These are phyloP conservation scores for Phytophthora nicotianae DNA, from an alignment of 352 stramenopile species.

Conservation along the genomic window DNA sequence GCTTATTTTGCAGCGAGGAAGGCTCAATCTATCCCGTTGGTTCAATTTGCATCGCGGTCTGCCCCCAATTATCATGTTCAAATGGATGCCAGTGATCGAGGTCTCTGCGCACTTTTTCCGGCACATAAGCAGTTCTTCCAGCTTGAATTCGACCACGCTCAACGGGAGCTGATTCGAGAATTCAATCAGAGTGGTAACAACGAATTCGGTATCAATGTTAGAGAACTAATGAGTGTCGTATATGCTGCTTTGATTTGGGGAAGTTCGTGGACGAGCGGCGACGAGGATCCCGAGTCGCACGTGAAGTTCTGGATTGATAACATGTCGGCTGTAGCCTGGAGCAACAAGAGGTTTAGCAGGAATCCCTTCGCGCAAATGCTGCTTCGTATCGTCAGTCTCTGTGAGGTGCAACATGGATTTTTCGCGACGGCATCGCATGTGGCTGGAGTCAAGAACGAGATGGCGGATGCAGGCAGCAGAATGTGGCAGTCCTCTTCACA, in stretches of 20 bases:
- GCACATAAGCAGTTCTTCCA: background rate
- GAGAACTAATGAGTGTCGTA: background rate
- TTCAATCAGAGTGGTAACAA: background rate
- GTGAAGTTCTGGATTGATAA: conserved; percentile 31
- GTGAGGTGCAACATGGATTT: conserved; percentile 9
- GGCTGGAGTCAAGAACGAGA: background rate
- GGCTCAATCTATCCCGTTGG: background rate
- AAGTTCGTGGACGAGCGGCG: background rate
- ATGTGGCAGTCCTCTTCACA: conserved; percentile 4
- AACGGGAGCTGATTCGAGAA: background rate
- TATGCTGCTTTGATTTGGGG: background rate
- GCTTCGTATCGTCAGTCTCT: conserved; percentile 2
- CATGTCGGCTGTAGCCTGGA: conserved; percentile 15
- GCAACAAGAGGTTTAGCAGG: conserved; percentile 13
- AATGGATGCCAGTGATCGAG: background rate
- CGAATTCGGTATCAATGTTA: background rate
- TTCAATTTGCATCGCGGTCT: background rate
- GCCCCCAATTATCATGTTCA: background rate
- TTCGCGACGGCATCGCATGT: conserved; percentile 4
- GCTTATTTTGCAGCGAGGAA: background rate
- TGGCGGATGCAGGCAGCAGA: conserved; percentile 6
- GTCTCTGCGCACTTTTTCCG: background rate
- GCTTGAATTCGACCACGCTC: background rate
- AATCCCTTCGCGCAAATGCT: conserved; percentile 3
- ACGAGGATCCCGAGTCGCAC: background rate